These are phyloP conservation scores for Mycena polygramma DNA, from an alignment of 768 basidiomycete species.

Conservation along the genomic window DNA sequence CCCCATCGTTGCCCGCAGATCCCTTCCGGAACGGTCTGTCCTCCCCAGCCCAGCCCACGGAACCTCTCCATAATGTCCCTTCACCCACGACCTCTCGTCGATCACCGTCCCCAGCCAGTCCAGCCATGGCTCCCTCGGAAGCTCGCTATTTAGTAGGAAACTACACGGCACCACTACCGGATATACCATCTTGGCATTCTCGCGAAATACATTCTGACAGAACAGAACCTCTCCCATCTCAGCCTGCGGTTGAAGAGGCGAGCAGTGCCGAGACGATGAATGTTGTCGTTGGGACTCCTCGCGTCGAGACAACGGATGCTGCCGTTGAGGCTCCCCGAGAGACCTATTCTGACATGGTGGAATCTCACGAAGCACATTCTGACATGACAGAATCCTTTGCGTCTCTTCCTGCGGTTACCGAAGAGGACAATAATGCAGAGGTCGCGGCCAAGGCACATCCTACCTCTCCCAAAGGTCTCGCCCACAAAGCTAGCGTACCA, in stretches of 20 bases:
- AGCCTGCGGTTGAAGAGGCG: background rate
- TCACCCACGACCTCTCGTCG: slow-evolving; percentile 13
- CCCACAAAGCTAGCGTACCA: slow-evolving; percentile 56
- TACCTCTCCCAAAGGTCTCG: slow-evolving; percentile 38
- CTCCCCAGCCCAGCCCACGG: slow-evolving; percentile 47
- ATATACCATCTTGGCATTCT: slow-evolving; percentile 31
- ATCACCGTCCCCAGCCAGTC: slow-evolving; percentile 7
- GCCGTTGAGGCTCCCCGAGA: no score
- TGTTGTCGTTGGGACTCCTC: no score
- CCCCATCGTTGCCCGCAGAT: slow-evolving; percentile 49
- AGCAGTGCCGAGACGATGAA: slow-evolving; percentile 34
- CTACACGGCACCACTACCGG: slow-evolving; percentile 21
- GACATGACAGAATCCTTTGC: slow-evolving; percentile 18
- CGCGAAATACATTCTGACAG: slow-evolving; percentile 15
- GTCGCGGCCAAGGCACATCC: slow-evolving; percentile 19
- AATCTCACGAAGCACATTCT: slow-evolving; percentile 9
- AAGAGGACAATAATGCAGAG: slow-evolving; percentile 37
- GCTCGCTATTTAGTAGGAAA: slow-evolving; percentile 3
- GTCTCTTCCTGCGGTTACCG: slow-evolving; percentile 13
- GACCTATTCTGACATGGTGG: no score
- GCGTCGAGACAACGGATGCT: no score
- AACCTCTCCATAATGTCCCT: slow-evolving; percentile 11
- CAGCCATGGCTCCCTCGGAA: background rate
- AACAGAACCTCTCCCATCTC: slow-evolving; percentile 21
- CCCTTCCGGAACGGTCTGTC: slow-evolving; percentile 56